phyloP scores from a whole-genome alignment of 2,329 filamentous ascomycete genomes.

The Sarocladiaceae sp. region DNA sequence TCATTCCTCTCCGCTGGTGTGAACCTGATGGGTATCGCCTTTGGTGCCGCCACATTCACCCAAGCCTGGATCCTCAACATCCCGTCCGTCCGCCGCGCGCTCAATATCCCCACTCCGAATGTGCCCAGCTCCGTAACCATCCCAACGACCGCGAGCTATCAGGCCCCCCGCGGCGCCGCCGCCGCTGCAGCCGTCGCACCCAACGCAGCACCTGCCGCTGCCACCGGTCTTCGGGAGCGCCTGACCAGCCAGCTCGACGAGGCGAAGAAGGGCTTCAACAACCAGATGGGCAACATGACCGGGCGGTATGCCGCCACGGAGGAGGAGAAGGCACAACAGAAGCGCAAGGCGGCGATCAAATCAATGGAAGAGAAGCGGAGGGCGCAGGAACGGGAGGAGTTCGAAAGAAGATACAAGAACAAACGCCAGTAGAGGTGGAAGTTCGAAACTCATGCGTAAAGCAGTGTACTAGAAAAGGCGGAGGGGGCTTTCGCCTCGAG shows the following conservation, averaged over 20 bases:
- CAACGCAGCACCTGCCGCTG: conserved; percentile 14
- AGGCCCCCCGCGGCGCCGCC: conserved; percentile 24
- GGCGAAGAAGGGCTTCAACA: conserved; percentile 30
- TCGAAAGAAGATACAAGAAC: conserved; percentile 34
- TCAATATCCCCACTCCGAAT: conserved; percentile 30
- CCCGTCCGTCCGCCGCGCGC: conserved; percentile 28
- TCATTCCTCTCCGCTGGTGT: conserved; percentile 41
- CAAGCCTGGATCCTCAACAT: conserved; percentile 32
- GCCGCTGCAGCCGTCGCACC: conserved; percentile 15
- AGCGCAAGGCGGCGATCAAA: conserved; percentile 26
- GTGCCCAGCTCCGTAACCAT: conserved; percentile 13
- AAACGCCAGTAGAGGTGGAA: background rate
- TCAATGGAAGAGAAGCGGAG: conserved; percentile 29
- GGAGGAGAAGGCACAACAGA: conserved; percentile 27
- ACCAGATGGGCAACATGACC: conserved; percentile 27
- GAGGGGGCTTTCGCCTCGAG: too few species aligned
- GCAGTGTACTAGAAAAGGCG: too few species aligned
- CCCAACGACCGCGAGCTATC: conserved; percentile 20
- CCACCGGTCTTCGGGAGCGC: conserved; percentile 23
- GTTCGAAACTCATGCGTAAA: background rate
- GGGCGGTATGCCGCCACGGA: conserved; percentile 25
- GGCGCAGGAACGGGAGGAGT: conserved; percentile 30
- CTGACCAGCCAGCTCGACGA: conserved; percentile 27
- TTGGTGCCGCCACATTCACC: conserved; percentile 30
- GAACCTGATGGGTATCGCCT: conserved; percentile 41